Percentiles rank a stretch among this genome's conserved stretches.
These are phyloP conservation scores for Fomitopsis pinicola DNA, from an alignment of 1,284 basidiomycete species.

Conservation along the genomic window DNA sequence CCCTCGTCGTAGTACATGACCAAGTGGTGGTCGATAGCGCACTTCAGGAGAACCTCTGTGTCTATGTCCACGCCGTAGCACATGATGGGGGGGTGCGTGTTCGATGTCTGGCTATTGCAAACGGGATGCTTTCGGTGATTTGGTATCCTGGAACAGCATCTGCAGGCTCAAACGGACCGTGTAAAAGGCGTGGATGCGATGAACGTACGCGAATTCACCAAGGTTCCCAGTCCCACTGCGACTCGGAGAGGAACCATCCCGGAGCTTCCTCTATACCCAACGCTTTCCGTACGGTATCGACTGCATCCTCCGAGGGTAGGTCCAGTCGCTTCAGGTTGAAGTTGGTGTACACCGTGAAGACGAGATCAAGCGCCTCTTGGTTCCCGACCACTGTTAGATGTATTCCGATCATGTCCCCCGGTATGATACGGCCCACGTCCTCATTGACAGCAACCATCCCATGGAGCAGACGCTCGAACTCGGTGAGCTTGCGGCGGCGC, in stretches of 20 bases:
- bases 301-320: neutral
- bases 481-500: neutral
- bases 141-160: no score
- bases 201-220: neutral
- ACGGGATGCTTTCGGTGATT: no score
- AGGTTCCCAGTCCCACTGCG: neutral
- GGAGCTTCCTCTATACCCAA: neutral
- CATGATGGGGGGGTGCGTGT: no score
- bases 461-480: neutral
- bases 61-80: no score
- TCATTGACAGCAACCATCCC: neutral
- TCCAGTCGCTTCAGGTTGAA: neutral
- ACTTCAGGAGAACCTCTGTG: no score
- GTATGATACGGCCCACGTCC: neutral
- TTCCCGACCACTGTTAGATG: neutral
- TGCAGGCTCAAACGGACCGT: no score
- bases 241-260: neutral
- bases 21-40: no score
- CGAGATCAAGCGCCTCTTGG: neutral
- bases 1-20: no score
- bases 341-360: neutral
- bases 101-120: no score
- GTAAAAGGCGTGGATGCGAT: no score
- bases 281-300: neutral
- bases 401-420: neutral